A percentile compares a stretch with the other conserved stretches of the same genome.
phyloP scores from a whole-genome alignment of 768 basidiomycete genomes.

The Boletus pseudopeckii region DNA sequence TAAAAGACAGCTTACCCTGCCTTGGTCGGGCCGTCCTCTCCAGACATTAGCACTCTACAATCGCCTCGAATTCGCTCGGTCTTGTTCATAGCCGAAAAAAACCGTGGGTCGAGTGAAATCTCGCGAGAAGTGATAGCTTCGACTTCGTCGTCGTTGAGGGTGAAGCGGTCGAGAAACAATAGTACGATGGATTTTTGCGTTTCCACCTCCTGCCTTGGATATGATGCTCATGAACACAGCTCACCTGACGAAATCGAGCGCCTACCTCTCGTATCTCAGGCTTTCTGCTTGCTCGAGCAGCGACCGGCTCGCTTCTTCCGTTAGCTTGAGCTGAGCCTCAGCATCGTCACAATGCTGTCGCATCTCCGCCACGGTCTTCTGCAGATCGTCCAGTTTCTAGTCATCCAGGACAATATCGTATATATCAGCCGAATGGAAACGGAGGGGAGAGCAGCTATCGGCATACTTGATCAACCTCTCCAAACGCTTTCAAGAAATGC shows the following conservation, averaged over 20 bases:
- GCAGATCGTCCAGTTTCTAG: constrained; percentile 82
- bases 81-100: constrained; percentile 88
- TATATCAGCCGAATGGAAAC: neutral
- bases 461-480: constrained; percentile 85
- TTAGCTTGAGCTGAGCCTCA: constrained; percentile 68
- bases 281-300: constrained; percentile 77
- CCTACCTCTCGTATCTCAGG: constrained; percentile 69
- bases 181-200: constrained; percentile 69
- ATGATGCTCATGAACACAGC: neutral
- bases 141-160: constrained; percentile 68
- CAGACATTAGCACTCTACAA: constrained; percentile 82
- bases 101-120: constrained; percentile 63
- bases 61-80: constrained; percentile 79
- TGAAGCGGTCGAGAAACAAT: constrained; percentile 83
- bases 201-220: constrained; percentile 61
- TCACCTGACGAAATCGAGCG: neutral
- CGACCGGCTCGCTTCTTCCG: constrained; percentile 72
- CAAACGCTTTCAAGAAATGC: too few relatives aligned
- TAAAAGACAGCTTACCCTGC: constrained; percentile 54
- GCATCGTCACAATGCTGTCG: constrained; percentile 78
- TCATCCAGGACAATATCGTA: too few relatives aligned
- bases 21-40: constrained; percentile 73
- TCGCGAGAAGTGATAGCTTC: constrained; percentile 77
- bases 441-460: constrained; percentile 1
- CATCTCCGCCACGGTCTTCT: constrained; percentile 79